Evolutionary conservation across 2,329 filamentous ascomycete genomes (phyloP).

Genomic region (Diplodia intermedia): DNA sequence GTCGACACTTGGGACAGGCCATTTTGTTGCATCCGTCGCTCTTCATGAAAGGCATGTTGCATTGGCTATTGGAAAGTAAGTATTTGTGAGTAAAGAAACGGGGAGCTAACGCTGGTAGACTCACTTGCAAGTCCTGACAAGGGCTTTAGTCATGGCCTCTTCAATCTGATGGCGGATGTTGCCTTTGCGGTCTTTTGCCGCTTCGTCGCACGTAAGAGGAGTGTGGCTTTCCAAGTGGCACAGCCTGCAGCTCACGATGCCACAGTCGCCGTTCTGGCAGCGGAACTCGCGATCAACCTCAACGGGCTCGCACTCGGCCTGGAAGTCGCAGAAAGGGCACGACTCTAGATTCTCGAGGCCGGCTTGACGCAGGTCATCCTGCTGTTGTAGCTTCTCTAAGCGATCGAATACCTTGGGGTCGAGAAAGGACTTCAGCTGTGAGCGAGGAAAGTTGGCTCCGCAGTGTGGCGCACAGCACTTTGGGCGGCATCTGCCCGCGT

Average conservation of each 20-base stretch:
- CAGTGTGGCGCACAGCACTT: slow-evolving; percentile 75
- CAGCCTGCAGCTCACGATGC: slow-evolving; percentile 58
- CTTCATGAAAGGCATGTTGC: slow-evolving; percentile 80
- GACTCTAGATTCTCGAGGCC: slow-evolving; percentile 74
- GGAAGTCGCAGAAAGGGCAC: slow-evolving; percentile 84
- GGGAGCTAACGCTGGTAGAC: slow-evolving; percentile 3
- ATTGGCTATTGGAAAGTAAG: slow-evolving; percentile 49
- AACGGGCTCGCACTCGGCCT: slow-evolving; percentile 72
- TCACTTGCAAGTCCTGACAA: slow-evolving; percentile 76
- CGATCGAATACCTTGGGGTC: slow-evolving; percentile 65
- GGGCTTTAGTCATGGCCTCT: slow-evolving; percentile 81
- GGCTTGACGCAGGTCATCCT: slow-evolving; percentile 71
- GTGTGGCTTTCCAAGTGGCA: slow-evolving; percentile 75
- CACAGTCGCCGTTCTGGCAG: slow-evolving; percentile 72
- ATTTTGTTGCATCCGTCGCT: slow-evolving; percentile 84
- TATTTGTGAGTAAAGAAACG: neutral
- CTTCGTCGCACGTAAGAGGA: slow-evolving; percentile 73
- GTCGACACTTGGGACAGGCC: slow-evolving; percentile 67
- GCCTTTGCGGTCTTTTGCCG: slow-evolving; percentile 64
- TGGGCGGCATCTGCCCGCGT: slow-evolving; percentile 71
- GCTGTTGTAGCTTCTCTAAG: slow-evolving; percentile 74
- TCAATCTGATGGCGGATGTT: slow-evolving; percentile 73
- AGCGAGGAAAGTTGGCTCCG: slow-evolving; percentile 63
- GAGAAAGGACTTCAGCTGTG: slow-evolving; percentile 64
- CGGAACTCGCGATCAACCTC: slow-evolving; percentile 75